A percentile compares a stretch with the other conserved stretches of the same genome.
Evolutionary conservation across 2,329 filamentous ascomycete species (phyloP).

Genomic region (Paracorniculantispora psalliotae): DNA sequence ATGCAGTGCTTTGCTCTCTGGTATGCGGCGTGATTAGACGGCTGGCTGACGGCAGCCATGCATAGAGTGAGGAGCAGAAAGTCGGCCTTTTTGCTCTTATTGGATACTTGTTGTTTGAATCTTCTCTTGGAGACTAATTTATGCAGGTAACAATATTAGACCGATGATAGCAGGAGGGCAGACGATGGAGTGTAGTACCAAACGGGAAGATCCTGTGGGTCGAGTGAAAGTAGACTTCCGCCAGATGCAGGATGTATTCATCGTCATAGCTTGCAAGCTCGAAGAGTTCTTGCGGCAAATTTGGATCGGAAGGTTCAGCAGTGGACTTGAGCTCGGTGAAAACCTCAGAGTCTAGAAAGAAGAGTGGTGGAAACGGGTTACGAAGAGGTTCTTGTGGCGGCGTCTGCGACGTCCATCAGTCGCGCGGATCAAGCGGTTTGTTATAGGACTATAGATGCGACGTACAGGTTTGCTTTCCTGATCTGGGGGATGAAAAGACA

Average conservation of each 20-base stretch:
- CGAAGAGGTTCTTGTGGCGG: not conserved
- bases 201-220: constrained; percentile 6
- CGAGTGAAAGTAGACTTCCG: constrained; percentile 13
- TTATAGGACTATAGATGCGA: not conserved
- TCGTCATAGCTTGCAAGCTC: not conserved
- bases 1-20: constrained; percentile 1
- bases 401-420: no score
- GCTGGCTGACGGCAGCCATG: constrained; percentile 9
- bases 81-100: constrained; percentile 17
- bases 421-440: no score
- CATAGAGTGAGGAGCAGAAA: constrained; percentile 17
- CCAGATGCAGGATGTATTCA: not conserved
- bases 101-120: constrained; percentile 14
- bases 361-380: constrained; percentile 10
- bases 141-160: no score
- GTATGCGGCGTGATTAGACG: constrained; percentile 12
- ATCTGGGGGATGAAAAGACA: not conserved
- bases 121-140: not conserved
- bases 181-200: not conserved
- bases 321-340: constrained; percentile 10
- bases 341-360: constrained; percentile 17
- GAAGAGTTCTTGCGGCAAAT: not conserved
- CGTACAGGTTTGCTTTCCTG: not conserved
- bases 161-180: no score
- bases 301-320: not conserved